Evolutionary conservation across 495 filamentous ascomycete species (phyloP).

Genomic region (Copromyces sp.): DNA sequence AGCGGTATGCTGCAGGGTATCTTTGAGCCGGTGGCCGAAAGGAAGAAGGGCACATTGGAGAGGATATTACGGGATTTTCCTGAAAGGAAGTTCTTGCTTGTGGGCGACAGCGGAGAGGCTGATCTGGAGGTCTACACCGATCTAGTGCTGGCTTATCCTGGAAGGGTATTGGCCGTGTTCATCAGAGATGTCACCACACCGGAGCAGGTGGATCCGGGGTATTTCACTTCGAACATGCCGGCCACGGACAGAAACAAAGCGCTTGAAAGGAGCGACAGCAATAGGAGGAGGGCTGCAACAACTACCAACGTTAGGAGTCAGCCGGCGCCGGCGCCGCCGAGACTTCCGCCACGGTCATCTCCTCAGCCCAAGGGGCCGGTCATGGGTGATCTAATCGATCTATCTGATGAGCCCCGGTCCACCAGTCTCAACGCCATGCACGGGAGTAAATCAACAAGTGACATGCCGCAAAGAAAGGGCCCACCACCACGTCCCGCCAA

Average conservation of each 20-base stretch:
- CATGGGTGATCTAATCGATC: conserved; percentile 54
- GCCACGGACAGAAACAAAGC: background rate
- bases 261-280: background rate
- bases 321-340: background rate
- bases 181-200: conserved; percentile 90
- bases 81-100: conserved; percentile 75
- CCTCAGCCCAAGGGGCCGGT: conserved; percentile 20
- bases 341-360: background rate
- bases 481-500: conserved; percentile 58
- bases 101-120: conserved; percentile 92
- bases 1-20: conserved; percentile 93
- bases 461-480: conserved; percentile 21
- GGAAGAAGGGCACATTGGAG: conserved; percentile 81
- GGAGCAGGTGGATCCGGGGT: conserved; percentile 41
- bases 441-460: conserved; percentile 31
- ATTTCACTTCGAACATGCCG: conserved; percentile 43
- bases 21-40: conserved; percentile 91
- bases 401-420: conserved; percentile 39
- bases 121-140: conserved; percentile 97
- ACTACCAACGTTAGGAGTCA: background rate
- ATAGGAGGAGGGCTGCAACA: background rate
- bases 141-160: conserved; percentile 71
- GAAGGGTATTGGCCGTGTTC: conserved; percentile 70
- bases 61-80: conserved; percentile 84
- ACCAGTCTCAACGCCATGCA: conserved; percentile 6